These are phyloP conservation scores for Globisporangium barbulae DNA, from an alignment of 352 stramenopile genomes.

Conservation along the genomic window DNA sequence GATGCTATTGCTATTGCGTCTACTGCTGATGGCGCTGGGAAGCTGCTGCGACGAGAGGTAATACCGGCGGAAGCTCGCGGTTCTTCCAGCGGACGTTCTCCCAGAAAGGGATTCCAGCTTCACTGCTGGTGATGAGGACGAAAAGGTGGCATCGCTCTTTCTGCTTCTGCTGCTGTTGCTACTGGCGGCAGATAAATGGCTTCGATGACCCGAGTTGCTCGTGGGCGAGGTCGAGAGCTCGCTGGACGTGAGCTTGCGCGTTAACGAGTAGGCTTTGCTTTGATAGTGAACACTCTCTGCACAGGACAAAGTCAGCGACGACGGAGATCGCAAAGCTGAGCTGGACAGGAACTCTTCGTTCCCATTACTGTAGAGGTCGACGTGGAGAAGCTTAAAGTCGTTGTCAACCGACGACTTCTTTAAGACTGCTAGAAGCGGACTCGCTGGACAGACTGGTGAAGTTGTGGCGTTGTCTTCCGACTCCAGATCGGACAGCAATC, in stretches of 20 bases:
- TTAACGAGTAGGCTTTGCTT: neutral
- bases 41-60: constrained; percentile 28
- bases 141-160: neutral
- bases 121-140: constrained; percentile 4
- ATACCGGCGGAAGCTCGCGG: constrained; percentile 33
- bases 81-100: constrained; percentile 18
- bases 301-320: neutral
- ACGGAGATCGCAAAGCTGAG: neutral
- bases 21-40: constrained; percentile 18
- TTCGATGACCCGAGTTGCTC: neutral
- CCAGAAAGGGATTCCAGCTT: constrained; percentile 9
- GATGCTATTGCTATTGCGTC: neutral
- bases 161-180: neutral
- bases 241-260: constrained; percentile 5
- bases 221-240: constrained; percentile 6
- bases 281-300: neutral
- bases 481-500: neutral
- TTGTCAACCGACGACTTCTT: neutral
- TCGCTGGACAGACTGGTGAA: neutral
- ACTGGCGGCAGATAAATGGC: neutral
- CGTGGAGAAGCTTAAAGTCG: neutral
- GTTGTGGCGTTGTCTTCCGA: neutral
- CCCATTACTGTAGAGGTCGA: neutral
- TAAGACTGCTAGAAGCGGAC: neutral
- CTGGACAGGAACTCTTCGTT: neutral